These are phyloP conservation scores for Gymnopilus junonius DNA, from an alignment of 768 basidiomycete species.

Conservation along the genomic window DNA sequence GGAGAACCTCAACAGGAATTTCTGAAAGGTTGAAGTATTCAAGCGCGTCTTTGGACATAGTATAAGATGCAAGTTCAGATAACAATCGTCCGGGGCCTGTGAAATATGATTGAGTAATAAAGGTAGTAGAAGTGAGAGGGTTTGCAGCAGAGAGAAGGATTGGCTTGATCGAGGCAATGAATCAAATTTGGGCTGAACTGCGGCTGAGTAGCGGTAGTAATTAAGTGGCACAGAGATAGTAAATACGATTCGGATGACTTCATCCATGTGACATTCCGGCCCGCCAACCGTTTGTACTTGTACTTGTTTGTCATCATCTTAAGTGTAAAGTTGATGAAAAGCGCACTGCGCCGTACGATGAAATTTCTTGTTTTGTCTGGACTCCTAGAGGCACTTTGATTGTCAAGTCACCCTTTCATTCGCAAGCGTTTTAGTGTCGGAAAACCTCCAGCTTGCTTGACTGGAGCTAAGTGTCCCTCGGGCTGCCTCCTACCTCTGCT, in stretches of 20 bases:
- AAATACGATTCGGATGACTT: not conserved
- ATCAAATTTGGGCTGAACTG: too few species aligned
- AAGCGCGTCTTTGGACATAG: conserved; percentile 11
- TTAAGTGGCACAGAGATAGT: too few species aligned
- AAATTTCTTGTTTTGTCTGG: too few species aligned
- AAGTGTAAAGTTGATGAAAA: too few species aligned
- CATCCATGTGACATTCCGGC: not conserved
- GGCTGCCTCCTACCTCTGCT: not conserved
- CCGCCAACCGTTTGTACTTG: not conserved
- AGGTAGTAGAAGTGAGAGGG: too few species aligned
- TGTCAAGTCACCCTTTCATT: not conserved
- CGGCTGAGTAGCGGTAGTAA: too few species aligned
- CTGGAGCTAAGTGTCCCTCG: conserved; percentile 1
- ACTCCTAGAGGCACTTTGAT: not conserved
- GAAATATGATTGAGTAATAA: too few species aligned
- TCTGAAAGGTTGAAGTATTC: conserved; percentile 37
- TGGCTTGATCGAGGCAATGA: too few species aligned
- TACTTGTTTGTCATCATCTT: not conserved
- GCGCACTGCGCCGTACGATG: too few species aligned
- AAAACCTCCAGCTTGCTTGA: not conserved
- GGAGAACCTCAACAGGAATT: conserved; percentile 76
- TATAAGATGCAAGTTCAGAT: not conserved
- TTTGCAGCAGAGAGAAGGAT: too few species aligned
- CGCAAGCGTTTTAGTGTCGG: not conserved
- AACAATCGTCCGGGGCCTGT: not conserved